Base-by-base conservation (phyloP, 1,139 yeast species). In the Hansenula anomala region DNA sequence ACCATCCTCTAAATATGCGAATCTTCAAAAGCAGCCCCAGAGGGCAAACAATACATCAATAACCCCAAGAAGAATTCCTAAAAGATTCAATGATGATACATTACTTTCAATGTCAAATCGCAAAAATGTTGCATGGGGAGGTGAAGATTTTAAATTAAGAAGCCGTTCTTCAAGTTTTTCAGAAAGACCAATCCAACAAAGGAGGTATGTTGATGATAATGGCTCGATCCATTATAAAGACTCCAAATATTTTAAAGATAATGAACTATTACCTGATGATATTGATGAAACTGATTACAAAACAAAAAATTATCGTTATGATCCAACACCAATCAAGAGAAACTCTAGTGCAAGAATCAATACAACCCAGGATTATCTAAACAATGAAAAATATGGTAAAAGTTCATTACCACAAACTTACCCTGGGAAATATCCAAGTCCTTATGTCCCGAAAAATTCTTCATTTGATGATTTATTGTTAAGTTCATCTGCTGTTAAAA, bases 341-440 rank as follows among this genome's bases (percentile, higher is more conserved):
- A n/a, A n/a, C n/a, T n/a, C n/a, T n/a, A n/a, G n/a, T n/a, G n/a
- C n/a, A n/a, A n/a, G n/a, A n/a, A n/a, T n/a, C n/a, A 28, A 25
- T n/a, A 14, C 23, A 6, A 27, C 25, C 12, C 24, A 12, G 16
- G 36, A 33, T 8, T 20, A 12, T 15, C 9, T 20, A 6, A 14
- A 15, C 8, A 19, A 19, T 20, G 24, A 25, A 15, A 17, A 12
- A 13, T 20, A 20, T 20, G 32, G 15, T 14, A 34, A 40, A 18
- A 34, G 37, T 15, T 37, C 45, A 11, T 28, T 49, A 8, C 52
- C 54, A 10, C 24, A 36, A 20, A 36, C 42, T 10, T 50, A 32
- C 27, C 54, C 54, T 2, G 53, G 54, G 3, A 44, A 45, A 27
- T 50, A 44, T 29, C 53, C 53, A 25, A 45, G 46, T 19, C 50